These are phyloP conservation scores for Drosera capensis DNA, from an alignment of 148 eudicot species.

Conservation along the genomic window DNA sequence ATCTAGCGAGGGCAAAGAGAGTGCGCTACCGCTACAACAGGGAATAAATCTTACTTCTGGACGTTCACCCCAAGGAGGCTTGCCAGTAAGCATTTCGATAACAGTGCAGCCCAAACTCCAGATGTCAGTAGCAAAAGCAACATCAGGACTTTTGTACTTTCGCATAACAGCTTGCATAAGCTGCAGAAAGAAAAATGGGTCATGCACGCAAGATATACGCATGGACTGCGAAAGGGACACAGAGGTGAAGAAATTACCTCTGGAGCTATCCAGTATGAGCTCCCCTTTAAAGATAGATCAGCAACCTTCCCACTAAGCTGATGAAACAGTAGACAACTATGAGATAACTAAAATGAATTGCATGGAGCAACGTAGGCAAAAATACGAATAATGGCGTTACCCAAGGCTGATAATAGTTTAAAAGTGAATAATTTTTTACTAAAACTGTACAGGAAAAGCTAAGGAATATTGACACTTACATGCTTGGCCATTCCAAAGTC, in stretches of 20 bases:
- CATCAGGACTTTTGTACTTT: conserved; percentile 46
- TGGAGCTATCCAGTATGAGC: conserved; percentile 99
- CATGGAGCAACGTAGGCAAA: not conserved
- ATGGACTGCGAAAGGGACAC: not conserved
- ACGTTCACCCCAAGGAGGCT: conserved; percentile 86
- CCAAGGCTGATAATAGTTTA: no score
- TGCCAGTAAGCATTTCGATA: conserved; percentile 86
- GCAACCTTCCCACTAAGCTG: conserved; percentile 71
- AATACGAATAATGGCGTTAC: no score
- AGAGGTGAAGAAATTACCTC: conserved; percentile 35
- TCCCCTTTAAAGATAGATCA: conserved; percentile 75
- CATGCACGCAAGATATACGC: conserved; percentile 8
- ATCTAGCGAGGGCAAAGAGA: not conserved
- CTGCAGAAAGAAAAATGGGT: conserved; percentile 30
- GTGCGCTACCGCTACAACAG: no score
- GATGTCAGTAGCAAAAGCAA: conserved; percentile 84
- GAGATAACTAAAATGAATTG: not conserved
- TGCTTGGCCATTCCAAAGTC: conserved; percentile 98
- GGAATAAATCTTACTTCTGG: conserved; percentile 83
- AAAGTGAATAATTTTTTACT: no score
- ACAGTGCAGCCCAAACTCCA: conserved; percentile 98
- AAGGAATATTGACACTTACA: conserved; percentile 29
- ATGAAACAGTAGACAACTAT: conserved; percentile 4
- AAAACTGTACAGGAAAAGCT: not conserved
- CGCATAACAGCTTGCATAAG: conserved; percentile 63